Evolutionary conservation across 108 stramenopile species (phyloP).

Genomic region (Skeletonema marinoi): DNA sequence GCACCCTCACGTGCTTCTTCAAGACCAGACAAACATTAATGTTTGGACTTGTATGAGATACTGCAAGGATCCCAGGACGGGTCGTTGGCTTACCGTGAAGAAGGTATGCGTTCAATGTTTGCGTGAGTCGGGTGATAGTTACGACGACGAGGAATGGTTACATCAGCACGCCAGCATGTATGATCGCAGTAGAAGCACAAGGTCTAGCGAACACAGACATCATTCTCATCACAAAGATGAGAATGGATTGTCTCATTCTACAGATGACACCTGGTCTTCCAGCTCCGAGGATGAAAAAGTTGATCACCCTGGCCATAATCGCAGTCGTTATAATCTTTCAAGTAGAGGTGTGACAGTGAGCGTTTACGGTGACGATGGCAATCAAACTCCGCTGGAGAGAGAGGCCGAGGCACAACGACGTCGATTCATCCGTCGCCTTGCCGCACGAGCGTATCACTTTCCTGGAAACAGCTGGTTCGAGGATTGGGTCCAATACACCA

Average conservation of each 20-base stretch:
- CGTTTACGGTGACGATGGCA: conserved; percentile 30
- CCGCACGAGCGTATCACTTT: conserved; percentile 66
- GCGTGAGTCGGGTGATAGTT: conserved; percentile 1
- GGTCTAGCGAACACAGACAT: not conserved
- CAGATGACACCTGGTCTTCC: not conserved
- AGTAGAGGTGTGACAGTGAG: not conserved
- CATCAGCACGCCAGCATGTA: not conserved
- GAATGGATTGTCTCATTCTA: conserved; percentile 7
- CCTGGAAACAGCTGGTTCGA: conserved; percentile 62
- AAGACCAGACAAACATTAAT: conserved; percentile 15
- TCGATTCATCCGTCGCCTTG: conserved; percentile 35
- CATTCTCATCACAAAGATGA: conserved; percentile 1
- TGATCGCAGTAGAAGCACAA: not conserved
- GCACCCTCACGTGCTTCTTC: conserved; percentile 19
- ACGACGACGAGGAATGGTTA: not conserved
- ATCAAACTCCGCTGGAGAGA: conserved; percentile 42
- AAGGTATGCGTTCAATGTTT: conserved; percentile 18
- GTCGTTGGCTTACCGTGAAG: conserved; percentile 26
- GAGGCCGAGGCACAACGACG: conserved; percentile 38
- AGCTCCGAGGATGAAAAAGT: not conserved
- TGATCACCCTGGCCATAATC: not conserved
- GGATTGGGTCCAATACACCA: conserved; percentile 74
- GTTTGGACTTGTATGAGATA: conserved; percentile 32
- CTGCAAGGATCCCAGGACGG: conserved; percentile 22
- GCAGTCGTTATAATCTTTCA: not conserved